phyloP scores from a whole-genome alignment of 2,329 filamentous ascomycete genomes.

The Paramyrothecium sp. region DNA sequence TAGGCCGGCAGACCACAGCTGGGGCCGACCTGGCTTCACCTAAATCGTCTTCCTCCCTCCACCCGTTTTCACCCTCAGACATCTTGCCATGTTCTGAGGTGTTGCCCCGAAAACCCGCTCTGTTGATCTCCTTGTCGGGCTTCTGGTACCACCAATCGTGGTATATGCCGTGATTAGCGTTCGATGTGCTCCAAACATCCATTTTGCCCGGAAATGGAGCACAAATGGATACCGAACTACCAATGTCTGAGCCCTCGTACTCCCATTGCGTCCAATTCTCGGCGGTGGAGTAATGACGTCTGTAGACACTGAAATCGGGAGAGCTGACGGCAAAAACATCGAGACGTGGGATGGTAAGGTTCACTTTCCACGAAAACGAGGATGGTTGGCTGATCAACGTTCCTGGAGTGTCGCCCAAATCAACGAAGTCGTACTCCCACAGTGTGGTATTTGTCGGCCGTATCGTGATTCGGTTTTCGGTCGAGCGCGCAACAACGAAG shows the following conservation, averaged over 20 bases:
- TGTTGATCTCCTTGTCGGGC: neutral
- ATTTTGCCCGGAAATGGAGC: neutral
- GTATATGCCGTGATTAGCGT: neutral
- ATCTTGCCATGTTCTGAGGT: neutral
- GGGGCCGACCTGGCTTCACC: neutral
- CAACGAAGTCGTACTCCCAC: neutral
- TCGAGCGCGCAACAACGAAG: neutral
- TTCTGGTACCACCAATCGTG: neutral
- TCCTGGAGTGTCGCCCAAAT: neutral
- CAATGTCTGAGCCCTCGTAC: neutral
- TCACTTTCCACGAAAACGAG: neutral
- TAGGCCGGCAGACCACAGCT: neutral
- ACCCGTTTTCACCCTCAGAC: neutral
- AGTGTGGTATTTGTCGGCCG: neutral
- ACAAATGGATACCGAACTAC: neutral
- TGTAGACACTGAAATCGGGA: neutral
- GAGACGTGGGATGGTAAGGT: neutral
- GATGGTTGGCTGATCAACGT: neutral
- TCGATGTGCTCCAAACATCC: neutral
- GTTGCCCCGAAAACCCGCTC: neutral
- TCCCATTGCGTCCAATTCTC: neutral
- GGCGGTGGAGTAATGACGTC: neutral
- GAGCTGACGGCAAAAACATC: neutral
- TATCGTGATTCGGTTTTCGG: neutral
- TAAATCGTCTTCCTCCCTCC: neutral